Base-by-base conservation (phyloP, 352 stramenopile genomes). In the Blastocystis sp. region DNA sequence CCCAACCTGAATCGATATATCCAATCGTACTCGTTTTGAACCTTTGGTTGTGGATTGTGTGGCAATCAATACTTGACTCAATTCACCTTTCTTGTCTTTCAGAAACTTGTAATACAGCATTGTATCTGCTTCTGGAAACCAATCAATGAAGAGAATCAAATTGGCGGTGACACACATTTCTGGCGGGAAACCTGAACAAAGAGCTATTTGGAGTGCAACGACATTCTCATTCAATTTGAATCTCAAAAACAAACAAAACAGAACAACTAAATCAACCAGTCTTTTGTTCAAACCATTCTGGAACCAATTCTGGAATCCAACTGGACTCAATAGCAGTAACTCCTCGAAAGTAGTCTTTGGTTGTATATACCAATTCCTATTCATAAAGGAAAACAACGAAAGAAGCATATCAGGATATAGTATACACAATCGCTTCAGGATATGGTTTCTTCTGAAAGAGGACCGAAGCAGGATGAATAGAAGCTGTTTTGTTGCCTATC, bases 291-390 rank as follows among this genome's bases (percentile, higher is more conserved):
- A 95, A 95, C 58, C 95, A 94, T 6, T 90, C 90, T 19, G 93
- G 93, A 0, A 93, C 92, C 49, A 94, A 74, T 78, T 95, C 92
- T 16, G 94, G 58, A 9, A 95, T 90, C 93, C 93, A 95, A 43
- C 94, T 91, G 71, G 95, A 93, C 75, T 96, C 92, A 73, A 96
- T 94, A 29, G 94, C 89, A 35, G 95, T 88, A 9, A 95, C 92
- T 3, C 91, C 93, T 9, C 93, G 92, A 86, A 95, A 94, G 89
- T 95, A 96, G 88, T 96, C 92, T 78, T 94, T 95, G 88, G 92
- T 94, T 32, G 93, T 96, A 87, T 94, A 94, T 78, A 96, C 92
- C 52, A 96, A 89, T 88, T 96, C 93, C 83, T 95, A 94, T 89
- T 94, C 94, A 19, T 95, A 90, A 61, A 95, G 90, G 89, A 90